These are phyloP conservation scores for Leccinum ponderosum DNA, from an alignment of 1,284 basidiomycete species.

Conservation along the genomic window DNA sequence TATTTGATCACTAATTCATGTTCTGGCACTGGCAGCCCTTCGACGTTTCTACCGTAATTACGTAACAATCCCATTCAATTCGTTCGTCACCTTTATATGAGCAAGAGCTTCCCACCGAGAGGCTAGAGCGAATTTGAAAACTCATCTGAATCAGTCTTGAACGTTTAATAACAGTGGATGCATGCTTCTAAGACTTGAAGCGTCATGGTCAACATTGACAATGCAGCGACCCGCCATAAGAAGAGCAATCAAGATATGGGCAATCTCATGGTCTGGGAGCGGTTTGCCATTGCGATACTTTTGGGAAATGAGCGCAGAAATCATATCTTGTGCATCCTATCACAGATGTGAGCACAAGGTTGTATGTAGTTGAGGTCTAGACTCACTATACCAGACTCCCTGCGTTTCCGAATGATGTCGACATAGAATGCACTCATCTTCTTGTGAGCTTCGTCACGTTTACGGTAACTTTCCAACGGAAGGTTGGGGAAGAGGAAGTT, in stretches of 20 bases:
- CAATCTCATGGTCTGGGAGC: slow-evolving; percentile 89
- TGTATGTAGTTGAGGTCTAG: not conserved
- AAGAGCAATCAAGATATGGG: slow-evolving; percentile 95
- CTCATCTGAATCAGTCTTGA: no score
- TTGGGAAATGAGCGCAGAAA: slow-evolving; percentile 84
- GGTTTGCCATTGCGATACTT: slow-evolving; percentile 83
- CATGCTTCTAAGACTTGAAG: no score
- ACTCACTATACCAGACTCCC: slow-evolving; percentile 48
- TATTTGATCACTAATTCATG: no score
- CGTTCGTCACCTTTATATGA: no score
- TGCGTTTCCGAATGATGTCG: slow-evolving; percentile 82
- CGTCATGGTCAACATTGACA: no score
- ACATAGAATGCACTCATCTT: slow-evolving; percentile 96
- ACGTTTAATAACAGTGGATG: no score
- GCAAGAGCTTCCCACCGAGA: no score
- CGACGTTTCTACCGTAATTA: no score
- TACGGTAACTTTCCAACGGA: slow-evolving; percentile 87
- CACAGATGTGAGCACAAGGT: slow-evolving; percentile 3
- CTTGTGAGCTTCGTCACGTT: slow-evolving; percentile 87
- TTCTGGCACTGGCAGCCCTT: no score
- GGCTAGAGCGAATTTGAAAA: no score
- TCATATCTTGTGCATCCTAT: slow-evolving; percentile 88
- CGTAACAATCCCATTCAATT: no score
- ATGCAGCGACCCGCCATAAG: slow-evolving; percentile 84
- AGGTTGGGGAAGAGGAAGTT: slow-evolving; percentile 96